Evolutionary conservation across 352 stramenopile genomes (phyloP).

Genomic region (Pythium plurisporium): DNA sequence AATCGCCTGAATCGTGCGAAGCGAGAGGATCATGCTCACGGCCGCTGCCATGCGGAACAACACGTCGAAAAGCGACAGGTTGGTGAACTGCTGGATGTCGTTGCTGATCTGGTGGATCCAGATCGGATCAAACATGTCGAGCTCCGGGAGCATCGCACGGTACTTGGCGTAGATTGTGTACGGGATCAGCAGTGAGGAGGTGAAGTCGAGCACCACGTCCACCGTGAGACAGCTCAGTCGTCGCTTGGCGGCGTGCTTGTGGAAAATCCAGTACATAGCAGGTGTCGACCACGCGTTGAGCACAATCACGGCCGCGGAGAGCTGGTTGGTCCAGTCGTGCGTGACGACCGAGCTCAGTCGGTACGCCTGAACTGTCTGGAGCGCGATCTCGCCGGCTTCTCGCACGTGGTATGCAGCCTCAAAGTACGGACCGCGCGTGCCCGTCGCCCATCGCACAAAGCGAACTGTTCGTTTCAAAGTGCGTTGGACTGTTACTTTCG

Average conservation of each 20-base stretch:
- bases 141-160: not conserved
- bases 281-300: conserved; percentile 15
- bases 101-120: conserved; percentile 1
- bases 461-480: too few species aligned
- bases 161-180: conserved; percentile 5
- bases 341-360: conserved; percentile 10
- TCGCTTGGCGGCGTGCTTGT: not conserved
- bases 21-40: conserved; percentile 7
- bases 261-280: conserved; percentile 4
- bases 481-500: not conserved
- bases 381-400: not conserved
- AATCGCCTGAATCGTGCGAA: conserved; percentile 2
- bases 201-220: conserved; percentile 10
- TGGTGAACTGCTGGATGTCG: conserved; percentile 8
- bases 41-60: not conserved
- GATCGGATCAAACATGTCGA: not conserved
- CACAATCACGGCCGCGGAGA: conserved; percentile 2
- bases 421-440: conserved; percentile 4
- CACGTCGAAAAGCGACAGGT: conserved; percentile 10
- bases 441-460: not conserved
- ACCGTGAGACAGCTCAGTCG: conserved; percentile 6
- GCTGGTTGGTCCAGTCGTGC: conserved; percentile 13
- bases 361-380: too few species aligned
- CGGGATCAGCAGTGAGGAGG: conserved; percentile 1
- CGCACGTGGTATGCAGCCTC: not conserved